These are phyloP conservation scores for Suhomyces chickasaworum DNA, from an alignment of 1,139 yeast species.

Conservation along the genomic window DNA sequence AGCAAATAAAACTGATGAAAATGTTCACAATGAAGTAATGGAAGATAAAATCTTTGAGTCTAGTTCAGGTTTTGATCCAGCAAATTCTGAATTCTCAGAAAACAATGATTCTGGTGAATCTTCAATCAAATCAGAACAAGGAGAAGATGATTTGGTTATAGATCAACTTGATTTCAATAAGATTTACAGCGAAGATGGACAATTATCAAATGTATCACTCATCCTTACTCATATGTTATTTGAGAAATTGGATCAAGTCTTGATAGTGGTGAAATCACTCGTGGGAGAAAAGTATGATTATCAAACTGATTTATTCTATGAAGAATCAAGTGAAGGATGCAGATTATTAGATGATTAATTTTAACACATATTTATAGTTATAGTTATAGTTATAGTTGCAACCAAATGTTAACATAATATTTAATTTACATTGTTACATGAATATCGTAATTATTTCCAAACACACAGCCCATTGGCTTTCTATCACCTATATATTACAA, in stretches of 20 bases:
- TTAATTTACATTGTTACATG: background rate
- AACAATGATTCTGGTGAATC: background rate
- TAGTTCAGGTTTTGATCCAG: background rate
- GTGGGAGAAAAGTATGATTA: conserved; percentile 41
- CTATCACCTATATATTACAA: conserved; percentile 7
- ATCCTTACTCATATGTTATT: conserved; percentile 37
- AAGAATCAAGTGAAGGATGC: conserved; percentile 10
- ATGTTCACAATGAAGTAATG: background rate
- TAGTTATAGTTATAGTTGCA: too few relatives aligned
- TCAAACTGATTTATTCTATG: conserved; percentile 15
- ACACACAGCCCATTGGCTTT: background rate
- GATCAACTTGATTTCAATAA: conserved; percentile 30
- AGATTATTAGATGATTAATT: background rate
- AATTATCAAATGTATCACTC: conserved; percentile 31
- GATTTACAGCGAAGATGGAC: conserved; percentile 39
- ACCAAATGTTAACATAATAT: background rate
- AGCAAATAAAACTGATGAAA: too few relatives aligned
- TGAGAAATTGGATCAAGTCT: conserved; percentile 34
- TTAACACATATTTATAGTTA: too few relatives aligned
- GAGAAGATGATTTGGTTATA: conserved; percentile 16
- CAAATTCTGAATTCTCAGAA: background rate
- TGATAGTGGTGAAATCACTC: conserved; percentile 33
- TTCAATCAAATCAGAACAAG: background rate
- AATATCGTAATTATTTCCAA: background rate
- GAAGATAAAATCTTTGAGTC: background rate